Evolutionary conservation across 441 rosid species (phyloP).

Genomic region (Bocquillonia castaneifolia): DNA sequence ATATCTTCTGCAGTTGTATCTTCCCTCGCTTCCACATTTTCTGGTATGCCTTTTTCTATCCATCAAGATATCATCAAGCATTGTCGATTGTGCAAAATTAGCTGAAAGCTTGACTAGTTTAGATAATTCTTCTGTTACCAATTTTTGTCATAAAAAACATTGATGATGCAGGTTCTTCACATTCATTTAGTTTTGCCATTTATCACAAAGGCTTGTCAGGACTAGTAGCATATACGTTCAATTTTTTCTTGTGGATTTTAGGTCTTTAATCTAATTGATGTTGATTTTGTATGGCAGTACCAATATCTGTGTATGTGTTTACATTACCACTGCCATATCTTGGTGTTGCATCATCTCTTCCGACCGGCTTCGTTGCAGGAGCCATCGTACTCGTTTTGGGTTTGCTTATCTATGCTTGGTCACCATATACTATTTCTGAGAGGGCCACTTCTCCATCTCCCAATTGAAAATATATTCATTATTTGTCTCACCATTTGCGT

Average conservation of each 20-base stretch:
- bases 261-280: constrained; percentile 6
- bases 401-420: constrained; percentile 70
- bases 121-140: too few species aligned
- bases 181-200: not conserved
- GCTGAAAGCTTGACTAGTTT: not conserved
- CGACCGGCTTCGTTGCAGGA: constrained; percentile 76
- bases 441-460: constrained; percentile 24
- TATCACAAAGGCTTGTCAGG: too few species aligned
- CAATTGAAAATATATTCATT: constrained; percentile 8
- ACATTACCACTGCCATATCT: constrained; percentile 84
- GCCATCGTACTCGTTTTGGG: constrained; percentile 69
- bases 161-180: not conserved
- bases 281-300: constrained; percentile 46
- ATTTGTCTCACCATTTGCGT: constrained; percentile 10
- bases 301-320: constrained; percentile 67
- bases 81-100: not conserved
- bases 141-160: too few species aligned
- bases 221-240: too few species aligned
- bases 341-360: constrained; percentile 74
- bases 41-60: constrained; percentile 45
- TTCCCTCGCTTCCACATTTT: constrained; percentile 80
- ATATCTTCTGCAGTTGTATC: constrained; percentile 89
- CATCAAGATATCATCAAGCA: not conserved
- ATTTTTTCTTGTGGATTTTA: too few species aligned
- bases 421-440: constrained; percentile 38